These are phyloP conservation scores for Dacryopinax primogenitus DNA, from an alignment of 768 basidiomycete genomes.

Conservation along the genomic window DNA sequence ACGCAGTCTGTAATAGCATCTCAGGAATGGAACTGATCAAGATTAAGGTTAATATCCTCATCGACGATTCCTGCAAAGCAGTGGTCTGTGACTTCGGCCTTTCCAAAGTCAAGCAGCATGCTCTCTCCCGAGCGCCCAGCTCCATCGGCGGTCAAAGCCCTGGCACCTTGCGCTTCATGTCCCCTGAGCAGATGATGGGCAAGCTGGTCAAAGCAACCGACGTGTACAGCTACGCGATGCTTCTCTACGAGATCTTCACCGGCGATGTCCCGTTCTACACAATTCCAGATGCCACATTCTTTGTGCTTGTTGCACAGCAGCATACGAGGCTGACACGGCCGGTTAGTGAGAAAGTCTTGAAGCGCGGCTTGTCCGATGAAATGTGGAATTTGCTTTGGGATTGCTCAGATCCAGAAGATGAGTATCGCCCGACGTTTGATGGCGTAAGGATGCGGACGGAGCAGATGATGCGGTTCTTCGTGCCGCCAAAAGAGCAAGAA, in stretches of 20 bases:
- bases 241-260: slow-evolving; percentile 3
- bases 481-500: not conserved
- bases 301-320: not conserved
- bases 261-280: slow-evolving; percentile 3
- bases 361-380: not conserved
- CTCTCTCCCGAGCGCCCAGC: not conserved
- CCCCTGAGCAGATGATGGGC: slow-evolving; percentile 2
- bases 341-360: not conserved
- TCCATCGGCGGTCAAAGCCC: not conserved
- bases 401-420: not conserved
- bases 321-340: not conserved
- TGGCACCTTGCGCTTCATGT: slow-evolving; percentile 4
- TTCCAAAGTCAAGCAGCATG: slow-evolving; percentile 1
- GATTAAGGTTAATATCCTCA: slow-evolving; percentile 6
- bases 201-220: not conserved
- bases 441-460: not conserved
- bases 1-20: too few species aligned
- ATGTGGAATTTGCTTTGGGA: slow-evolving; percentile 4
- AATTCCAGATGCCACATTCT: not conserved
- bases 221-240: slow-evolving; percentile 5
- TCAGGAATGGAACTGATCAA: too few species aligned
- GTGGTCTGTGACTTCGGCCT: slow-evolving; percentile 1
- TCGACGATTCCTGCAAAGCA: not conserved
- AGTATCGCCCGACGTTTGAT: not conserved
- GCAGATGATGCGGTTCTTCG: not conserved